phyloP scores from a whole-genome alignment of 352 stramenopile genomes.

The Pythium vanterpoolii region DNA sequence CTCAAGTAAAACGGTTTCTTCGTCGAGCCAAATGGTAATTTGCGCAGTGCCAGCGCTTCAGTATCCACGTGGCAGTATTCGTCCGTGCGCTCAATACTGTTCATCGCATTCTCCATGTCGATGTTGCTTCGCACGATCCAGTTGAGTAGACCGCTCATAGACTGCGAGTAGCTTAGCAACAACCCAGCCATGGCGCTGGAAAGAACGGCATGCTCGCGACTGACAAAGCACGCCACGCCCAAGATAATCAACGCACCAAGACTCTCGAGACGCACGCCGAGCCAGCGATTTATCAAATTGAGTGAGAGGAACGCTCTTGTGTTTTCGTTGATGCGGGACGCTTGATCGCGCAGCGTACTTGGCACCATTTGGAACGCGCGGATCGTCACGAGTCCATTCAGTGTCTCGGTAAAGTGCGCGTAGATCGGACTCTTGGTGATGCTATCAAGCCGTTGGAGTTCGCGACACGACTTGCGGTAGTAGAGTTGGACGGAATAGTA shows the following conservation, averaged over 20 bases:
- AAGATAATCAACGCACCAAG: slow-evolving; percentile 88
- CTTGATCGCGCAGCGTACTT: slow-evolving; percentile 34
- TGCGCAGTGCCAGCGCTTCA: slow-evolving; percentile 26
- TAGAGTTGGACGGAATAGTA: slow-evolving; percentile 69
- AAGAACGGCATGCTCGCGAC: slow-evolving; percentile 40
- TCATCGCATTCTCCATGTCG: slow-evolving; percentile 95
- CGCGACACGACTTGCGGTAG: slow-evolving; percentile 66
- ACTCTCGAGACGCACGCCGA: slow-evolving; percentile 92
- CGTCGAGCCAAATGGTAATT: slow-evolving; percentile 13
- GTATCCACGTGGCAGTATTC: slow-evolving; percentile 49
- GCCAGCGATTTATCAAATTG: slow-evolving; percentile 93
- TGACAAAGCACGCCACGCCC: slow-evolving; percentile 87
- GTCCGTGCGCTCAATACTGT: slow-evolving; percentile 86
- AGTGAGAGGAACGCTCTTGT: slow-evolving; percentile 88
- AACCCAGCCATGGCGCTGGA: slow-evolving; percentile 88
- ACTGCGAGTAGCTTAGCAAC: slow-evolving; percentile 92
- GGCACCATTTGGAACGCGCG: slow-evolving; percentile 57
- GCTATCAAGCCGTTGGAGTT: slow-evolving; percentile 61
- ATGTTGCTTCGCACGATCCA: slow-evolving; percentile 93
- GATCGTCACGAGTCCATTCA: slow-evolving; percentile 69
- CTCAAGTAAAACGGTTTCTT: slow-evolving; percentile 23
- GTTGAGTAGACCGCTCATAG: slow-evolving; percentile 91
- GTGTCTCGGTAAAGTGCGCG: slow-evolving; percentile 89
- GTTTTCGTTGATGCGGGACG: slow-evolving; percentile 56
- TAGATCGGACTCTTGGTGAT: slow-evolving; percentile 88